Evolutionary conservation across 208 protist species (phyloP).

Genomic region (Trypanosoma conorhini): DNA sequence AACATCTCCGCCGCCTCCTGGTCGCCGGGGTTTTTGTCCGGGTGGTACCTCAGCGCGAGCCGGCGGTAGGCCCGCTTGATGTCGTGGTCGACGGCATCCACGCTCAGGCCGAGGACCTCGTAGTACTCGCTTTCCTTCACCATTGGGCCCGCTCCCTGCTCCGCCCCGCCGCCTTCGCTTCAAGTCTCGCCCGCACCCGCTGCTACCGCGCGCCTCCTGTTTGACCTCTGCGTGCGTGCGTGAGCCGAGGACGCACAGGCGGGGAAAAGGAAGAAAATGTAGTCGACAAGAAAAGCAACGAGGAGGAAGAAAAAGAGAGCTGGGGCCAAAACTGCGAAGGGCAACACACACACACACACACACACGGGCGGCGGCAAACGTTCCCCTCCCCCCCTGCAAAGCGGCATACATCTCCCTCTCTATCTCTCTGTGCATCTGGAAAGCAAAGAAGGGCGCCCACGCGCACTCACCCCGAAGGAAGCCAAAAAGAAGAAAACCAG

Average conservation of each 20-base stretch:
- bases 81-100: conserved; percentile 76
- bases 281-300: conserved; percentile 12
- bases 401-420: background rate
- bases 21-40: conserved; percentile 88
- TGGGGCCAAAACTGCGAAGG: conserved; percentile 5
- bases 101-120: conserved; percentile 67
- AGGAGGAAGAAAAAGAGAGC: background rate
- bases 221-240: background rate
- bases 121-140: conserved; percentile 91
- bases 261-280: conserved; percentile 16
- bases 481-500: background rate
- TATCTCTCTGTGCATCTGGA: background rate
- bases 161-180: background rate
- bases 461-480: background rate
- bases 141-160: conserved; percentile 47
- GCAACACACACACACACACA: conserved; percentile 3
- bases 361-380: background rate
- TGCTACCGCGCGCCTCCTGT: background rate
- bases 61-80: conserved; percentile 90
- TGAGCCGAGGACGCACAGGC: background rate
- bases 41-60: conserved; percentile 87
- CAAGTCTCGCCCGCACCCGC: background rate
- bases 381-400: background rate
- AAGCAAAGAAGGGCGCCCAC: background rate
- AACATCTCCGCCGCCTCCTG: conserved; percentile 87